phyloP scores from a whole-genome alignment of 2,329 filamentous ascomycete genomes.

The Fusarium newnesense region DNA sequence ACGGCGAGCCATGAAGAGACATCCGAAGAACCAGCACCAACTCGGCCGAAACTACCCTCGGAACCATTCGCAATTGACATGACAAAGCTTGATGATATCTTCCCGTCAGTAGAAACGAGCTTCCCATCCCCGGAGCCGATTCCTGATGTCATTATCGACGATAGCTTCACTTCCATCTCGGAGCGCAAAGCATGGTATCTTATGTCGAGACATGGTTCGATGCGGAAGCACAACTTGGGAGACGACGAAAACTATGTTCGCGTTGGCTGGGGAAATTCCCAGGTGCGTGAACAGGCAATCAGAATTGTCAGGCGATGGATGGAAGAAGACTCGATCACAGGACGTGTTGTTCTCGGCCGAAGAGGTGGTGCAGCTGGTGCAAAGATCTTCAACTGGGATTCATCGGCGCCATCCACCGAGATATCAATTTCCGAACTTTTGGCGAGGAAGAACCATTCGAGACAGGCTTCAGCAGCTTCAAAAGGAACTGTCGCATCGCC shows the following conservation, averaged over 20 bases:
- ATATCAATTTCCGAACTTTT: slow-evolving; percentile 57
- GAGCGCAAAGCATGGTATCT: slow-evolving; percentile 75
- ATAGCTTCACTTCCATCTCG: slow-evolving; percentile 64
- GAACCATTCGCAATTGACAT: slow-evolving; percentile 48
- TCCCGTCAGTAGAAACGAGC: slow-evolving; percentile 39
- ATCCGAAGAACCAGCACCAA: not conserved
- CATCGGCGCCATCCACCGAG: slow-evolving; percentile 60
- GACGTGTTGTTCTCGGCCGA: slow-evolving; percentile 55
- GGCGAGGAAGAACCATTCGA: slow-evolving; percentile 42
- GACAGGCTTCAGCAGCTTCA: slow-evolving; percentile 39
- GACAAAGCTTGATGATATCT: slow-evolving; percentile 49
- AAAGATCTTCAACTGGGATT: slow-evolving; percentile 71
- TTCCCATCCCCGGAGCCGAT: slow-evolving; percentile 50
- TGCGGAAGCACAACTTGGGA: slow-evolving; percentile 65
- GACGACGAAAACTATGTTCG: slow-evolving; percentile 69
- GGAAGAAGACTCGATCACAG: slow-evolving; percentile 70
- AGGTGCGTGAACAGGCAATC: slow-evolving; percentile 63
- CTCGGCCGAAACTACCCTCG: slow-evolving; percentile 9
- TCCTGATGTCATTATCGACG: slow-evolving; percentile 59
- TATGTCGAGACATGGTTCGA: slow-evolving; percentile 68
- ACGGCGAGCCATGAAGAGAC: not conserved
- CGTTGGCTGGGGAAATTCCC: slow-evolving; percentile 67
- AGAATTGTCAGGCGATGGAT: slow-evolving; percentile 73
- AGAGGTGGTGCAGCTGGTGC: slow-evolving; percentile 54
- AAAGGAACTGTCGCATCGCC: slow-evolving; percentile 42